Evolutionary conservation across 768 basidiomycete species (phyloP).

Genomic region (Calocera cornea): DNA sequence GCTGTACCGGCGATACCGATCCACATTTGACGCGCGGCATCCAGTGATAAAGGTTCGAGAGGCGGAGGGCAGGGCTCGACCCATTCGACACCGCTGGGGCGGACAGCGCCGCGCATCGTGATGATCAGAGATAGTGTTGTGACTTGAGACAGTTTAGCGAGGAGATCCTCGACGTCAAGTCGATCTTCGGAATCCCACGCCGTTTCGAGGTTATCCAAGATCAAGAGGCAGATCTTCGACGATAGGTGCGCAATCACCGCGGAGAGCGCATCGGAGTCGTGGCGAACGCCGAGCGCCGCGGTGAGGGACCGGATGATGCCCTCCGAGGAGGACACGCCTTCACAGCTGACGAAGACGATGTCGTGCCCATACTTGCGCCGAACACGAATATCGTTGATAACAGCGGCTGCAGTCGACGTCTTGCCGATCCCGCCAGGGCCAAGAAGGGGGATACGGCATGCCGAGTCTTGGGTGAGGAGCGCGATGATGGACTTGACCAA

Average conservation of each 20-base stretch:
- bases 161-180: conserved; percentile 18
- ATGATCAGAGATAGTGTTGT: conserved; percentile 23
- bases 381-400: conserved; percentile 20
- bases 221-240: conserved; percentile 20
- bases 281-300: conserved; percentile 17
- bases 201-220: conserved; percentile 33
- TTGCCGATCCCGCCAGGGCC: conserved; percentile 32
- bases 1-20: conserved; percentile 17
- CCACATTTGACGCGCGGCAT: conserved; percentile 18
- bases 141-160: conserved; percentile 19
- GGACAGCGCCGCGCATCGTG: conserved; percentile 22
- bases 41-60: conserved; percentile 9
- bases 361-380: conserved; percentile 17
- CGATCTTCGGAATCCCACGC: conserved; percentile 24
- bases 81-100: conserved; percentile 8
- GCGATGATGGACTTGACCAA: conserved; percentile 10
- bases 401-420: conserved; percentile 26
- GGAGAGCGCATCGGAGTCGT: conserved; percentile 18
- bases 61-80: neutral
- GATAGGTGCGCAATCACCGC: conserved; percentile 16
- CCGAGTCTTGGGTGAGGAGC: neutral
- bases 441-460: conserved; percentile 14
- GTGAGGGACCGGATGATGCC: conserved; percentile 21
- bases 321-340: conserved; percentile 20
- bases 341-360: conserved; percentile 27